A percentile compares a stretch with the other conserved stretches of the same genome.
These are phyloP conservation scores for Stagonosporopsis chrysanthemi DNA, from an alignment of 2,329 filamentous ascomycete genomes.

Conservation along the genomic window DNA sequence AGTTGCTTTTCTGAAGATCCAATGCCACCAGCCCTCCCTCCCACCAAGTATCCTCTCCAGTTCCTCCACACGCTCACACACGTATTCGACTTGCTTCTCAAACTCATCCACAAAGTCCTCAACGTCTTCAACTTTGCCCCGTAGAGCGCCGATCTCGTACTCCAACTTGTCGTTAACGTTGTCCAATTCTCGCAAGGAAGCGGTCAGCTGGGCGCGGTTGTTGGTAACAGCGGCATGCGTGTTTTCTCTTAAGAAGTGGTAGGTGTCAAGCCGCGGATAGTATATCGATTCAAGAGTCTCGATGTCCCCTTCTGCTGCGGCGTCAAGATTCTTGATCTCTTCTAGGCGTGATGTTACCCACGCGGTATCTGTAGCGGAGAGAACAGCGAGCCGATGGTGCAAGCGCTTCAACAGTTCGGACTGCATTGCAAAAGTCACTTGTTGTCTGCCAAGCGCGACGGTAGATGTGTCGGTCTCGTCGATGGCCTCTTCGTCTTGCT, in stretches of 20 bases:
- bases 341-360: constrained; percentile 69
- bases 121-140: constrained; percentile 82
- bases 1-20: constrained; percentile 38
- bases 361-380: constrained; percentile 63
- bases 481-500: constrained; percentile 28
- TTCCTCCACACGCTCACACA: constrained; percentile 57
- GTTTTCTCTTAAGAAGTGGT: constrained; percentile 70
- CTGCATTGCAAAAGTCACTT: constrained; percentile 49
- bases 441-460: constrained; percentile 39
- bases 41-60: constrained; percentile 63
- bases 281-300: constrained; percentile 74
- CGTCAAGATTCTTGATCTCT: constrained; percentile 66
- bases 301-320: constrained; percentile 64
- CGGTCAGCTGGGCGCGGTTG: constrained; percentile 72
- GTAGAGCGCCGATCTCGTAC: constrained; percentile 86
- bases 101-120: constrained; percentile 83
- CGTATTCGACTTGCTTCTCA: constrained; percentile 66
- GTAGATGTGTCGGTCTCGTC: constrained; percentile 44
- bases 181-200: constrained; percentile 80
- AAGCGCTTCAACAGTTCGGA: constrained; percentile 69
- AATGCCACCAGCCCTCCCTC: constrained; percentile 48
- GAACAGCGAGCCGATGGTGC: constrained; percentile 65
- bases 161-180: constrained; percentile 84
- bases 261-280: constrained; percentile 72
- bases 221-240: constrained; percentile 73